These are phyloP conservation scores for Kuraishia borneana DNA, from an alignment of 805 yeast species.

Conservation along the genomic window DNA sequence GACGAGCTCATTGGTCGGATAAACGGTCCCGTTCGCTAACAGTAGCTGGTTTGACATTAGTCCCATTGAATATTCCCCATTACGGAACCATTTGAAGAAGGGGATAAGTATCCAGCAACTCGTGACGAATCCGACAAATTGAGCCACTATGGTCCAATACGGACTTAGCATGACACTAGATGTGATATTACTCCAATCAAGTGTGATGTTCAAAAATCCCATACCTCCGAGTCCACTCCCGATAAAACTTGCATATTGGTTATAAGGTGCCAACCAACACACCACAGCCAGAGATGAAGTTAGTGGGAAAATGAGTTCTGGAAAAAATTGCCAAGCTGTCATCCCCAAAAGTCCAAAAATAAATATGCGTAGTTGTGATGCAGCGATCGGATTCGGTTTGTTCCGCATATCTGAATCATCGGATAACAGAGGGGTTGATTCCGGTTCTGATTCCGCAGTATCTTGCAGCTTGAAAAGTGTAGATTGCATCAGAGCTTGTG, in stretches of 20 bases:
- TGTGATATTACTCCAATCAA: constrained; percentile 45
- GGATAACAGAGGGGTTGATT: constrained; percentile 4
- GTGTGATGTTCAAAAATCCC: constrained; percentile 34
- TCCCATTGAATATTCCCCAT: constrained; percentile 23
- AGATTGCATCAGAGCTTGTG: constrained; percentile 41
- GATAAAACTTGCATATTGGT: constrained; percentile 26
- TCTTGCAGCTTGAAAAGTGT: constrained; percentile 20
- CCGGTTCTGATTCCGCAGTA: constrained; percentile 5
- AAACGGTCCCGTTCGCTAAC: constrained; percentile 22
- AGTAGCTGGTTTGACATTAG: constrained; percentile 36
- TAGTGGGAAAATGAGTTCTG: constrained; percentile 37
- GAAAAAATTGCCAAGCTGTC: constrained; percentile 36
- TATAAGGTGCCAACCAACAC: constrained; percentile 37
- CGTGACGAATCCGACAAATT: constrained; percentile 31
- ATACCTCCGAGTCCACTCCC: constrained; percentile 45
- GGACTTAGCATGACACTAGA: constrained; percentile 37
- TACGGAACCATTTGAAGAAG: constrained; percentile 27
- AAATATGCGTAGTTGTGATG: constrained; percentile 23
- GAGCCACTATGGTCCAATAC: constrained; percentile 39
- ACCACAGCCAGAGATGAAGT: constrained; percentile 35
- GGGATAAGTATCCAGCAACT: constrained; percentile 42
- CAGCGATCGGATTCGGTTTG: neutral
- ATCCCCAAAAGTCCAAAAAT: constrained; percentile 20
- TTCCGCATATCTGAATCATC: neutral
- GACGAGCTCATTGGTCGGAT: constrained; percentile 30